Evolutionary conservation across 805 yeast species (phyloP).

Genomic region (Yueomyces sp.): DNA sequence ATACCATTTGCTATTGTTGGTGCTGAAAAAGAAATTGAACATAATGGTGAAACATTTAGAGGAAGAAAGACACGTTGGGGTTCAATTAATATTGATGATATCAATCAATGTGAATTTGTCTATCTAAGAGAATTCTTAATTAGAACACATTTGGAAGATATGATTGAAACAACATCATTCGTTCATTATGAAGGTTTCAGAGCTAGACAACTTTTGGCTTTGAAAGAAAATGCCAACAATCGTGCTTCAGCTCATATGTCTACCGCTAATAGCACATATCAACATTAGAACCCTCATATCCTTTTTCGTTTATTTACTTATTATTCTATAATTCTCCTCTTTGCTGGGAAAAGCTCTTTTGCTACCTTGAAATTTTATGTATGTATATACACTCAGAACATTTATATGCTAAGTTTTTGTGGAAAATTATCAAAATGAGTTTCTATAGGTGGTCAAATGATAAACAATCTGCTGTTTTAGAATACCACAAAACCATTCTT

Average conservation of each 20-base stretch:
- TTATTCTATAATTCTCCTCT: no score
- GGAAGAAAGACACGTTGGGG: slow-evolving; percentile 96
- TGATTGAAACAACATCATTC: slow-evolving; percentile 81
- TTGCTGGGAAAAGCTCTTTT: no score
- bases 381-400: no score
- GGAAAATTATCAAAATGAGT: no score
- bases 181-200: slow-evolving; percentile 89
- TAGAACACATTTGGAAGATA: slow-evolving; percentile 89
- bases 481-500: no score
- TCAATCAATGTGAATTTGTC: slow-evolving; percentile 89
- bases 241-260: slow-evolving; percentile 27
- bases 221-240: slow-evolving; percentile 70
- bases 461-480: no score
- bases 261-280: slow-evolving; percentile 8
- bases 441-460: no score
- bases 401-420: no score
- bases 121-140: slow-evolving; percentile 88
- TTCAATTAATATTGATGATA: slow-evolving; percentile 83
- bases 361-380: no score
- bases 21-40: slow-evolving; percentile 61
- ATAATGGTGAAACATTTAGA: slow-evolving; percentile 68
- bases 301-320: no score
- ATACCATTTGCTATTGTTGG: slow-evolving; percentile 95
- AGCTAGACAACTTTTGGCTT: slow-evolving; percentile 82
- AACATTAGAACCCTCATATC: slow-evolving; percentile 3